phyloP scores from a whole-genome alignment of 75 land plant genomes.

The Sequoiadendron giganteum region DNA sequence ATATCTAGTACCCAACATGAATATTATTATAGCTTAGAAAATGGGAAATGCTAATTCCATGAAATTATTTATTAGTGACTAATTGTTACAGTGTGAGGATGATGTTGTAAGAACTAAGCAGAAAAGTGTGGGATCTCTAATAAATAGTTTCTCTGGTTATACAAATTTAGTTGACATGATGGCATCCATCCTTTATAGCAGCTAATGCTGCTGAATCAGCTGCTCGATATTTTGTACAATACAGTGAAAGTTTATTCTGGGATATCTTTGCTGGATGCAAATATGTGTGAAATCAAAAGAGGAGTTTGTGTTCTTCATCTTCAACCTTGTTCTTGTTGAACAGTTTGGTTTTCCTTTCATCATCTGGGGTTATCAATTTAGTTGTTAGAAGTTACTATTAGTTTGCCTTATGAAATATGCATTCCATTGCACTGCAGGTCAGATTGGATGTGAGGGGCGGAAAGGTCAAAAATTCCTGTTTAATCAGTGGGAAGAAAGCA shows the following conservation, averaged over 20 bases:
- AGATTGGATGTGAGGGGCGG: constrained; percentile 38
- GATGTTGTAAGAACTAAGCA: not conserved
- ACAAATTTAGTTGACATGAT: not conserved
- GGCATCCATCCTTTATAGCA: not conserved
- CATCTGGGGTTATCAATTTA: not conserved
- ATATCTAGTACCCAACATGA: not conserved
- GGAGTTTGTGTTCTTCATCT: not conserved
- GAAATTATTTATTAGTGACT: not conserved
- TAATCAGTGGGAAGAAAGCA: constrained; percentile 41
- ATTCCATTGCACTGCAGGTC: constrained; percentile 20
- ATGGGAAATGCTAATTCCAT: not conserved
- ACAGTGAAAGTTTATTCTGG: not conserved
- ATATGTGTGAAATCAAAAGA: not conserved
- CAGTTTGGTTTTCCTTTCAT: not conserved
- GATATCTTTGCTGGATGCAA: not conserved
- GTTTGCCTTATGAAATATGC: not conserved
- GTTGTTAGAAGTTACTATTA: not conserved
- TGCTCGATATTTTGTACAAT: not conserved
- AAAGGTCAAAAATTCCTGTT: constrained; percentile 43
- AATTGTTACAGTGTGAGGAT: not conserved
- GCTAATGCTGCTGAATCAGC: not conserved
- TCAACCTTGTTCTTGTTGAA: not conserved
- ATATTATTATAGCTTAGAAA: not conserved
- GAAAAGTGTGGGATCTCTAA: not conserved
- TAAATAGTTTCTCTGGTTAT: not conserved